Conservation (phyloP, 2,329 filamentous ascomycete genomes). For the Alternaria gansuensis region DNA sequence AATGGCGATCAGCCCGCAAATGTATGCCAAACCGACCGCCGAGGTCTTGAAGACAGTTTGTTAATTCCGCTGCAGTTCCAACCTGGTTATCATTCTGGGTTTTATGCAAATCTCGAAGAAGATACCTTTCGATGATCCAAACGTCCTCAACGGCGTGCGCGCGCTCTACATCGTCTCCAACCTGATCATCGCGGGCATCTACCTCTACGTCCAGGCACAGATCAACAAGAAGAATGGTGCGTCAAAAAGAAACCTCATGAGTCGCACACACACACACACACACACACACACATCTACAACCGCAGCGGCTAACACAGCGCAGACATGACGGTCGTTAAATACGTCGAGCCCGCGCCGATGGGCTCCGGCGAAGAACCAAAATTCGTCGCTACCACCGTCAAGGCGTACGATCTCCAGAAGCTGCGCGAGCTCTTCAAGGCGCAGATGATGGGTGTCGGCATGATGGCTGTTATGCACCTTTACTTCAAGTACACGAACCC, state of each 20-base stretch:
- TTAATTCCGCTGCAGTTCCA: conserved; percentile 46
- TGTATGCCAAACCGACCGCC: conserved; percentile 37
- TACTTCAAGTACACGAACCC: conserved; percentile 99
- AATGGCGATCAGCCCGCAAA: conserved; percentile 52
- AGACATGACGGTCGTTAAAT: conserved; percentile 98
- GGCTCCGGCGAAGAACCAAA: conserved; percentile 94
- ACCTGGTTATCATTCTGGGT: conserved; percentile 58
- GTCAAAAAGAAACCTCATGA: conserved; percentile 40
- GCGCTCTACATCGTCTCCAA: conserved; percentile 74
- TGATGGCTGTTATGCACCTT: conserved; percentile 98
- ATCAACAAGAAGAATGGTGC: conserved; percentile 98
- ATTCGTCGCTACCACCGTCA: conserved; percentile 93
- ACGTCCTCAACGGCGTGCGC: conserved; percentile 71
- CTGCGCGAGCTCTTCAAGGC: conserved; percentile 85
- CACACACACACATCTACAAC: not conserved
- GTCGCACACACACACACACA: not conserved
- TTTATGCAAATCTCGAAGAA: conserved; percentile 99
- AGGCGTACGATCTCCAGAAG: conserved; percentile 91
- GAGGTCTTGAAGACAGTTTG: conserved; percentile 19
- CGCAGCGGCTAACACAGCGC: conserved; percentile 29
- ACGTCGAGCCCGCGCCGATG: conserved; percentile 94
- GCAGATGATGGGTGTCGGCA: conserved; percentile 93
- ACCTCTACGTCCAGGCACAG: conserved; percentile 82
- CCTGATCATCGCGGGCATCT: conserved; percentile 82
- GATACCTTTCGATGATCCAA: conserved; percentile 91